These are phyloP conservation scores for Neurospora sp. DNA, from an alignment of 495 filamentous ascomycete species.

Conservation along the genomic window DNA sequence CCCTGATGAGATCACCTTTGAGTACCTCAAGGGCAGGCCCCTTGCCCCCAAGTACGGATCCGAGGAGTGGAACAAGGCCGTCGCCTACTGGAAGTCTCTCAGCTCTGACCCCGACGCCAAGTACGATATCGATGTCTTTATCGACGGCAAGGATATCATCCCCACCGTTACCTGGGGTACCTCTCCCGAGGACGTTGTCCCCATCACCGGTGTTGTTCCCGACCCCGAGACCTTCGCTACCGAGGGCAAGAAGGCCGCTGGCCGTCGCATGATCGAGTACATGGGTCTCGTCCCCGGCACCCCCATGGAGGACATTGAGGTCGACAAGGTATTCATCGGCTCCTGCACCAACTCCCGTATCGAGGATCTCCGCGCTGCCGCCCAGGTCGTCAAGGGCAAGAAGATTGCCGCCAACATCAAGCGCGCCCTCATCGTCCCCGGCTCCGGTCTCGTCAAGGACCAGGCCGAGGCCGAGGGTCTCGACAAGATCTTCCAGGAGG, in stretches of 20 bases:
- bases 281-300: constrained; percentile 86
- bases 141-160: constrained; percentile 84
- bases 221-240: constrained; percentile 77
- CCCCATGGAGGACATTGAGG: constrained; percentile 74
- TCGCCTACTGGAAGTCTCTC: constrained; percentile 80
- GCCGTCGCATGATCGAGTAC: constrained; percentile 78
- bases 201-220: constrained; percentile 84
- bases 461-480: constrained; percentile 88
- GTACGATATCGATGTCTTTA: constrained; percentile 77
- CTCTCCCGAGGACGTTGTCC: constrained; percentile 88
- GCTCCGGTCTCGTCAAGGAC: constrained; percentile 87
- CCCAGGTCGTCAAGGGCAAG: constrained; percentile 73
- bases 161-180: constrained; percentile 97
- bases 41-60: constrained; percentile 76
- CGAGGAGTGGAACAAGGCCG: constrained; percentile 81
- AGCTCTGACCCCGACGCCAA: constrained; percentile 75
- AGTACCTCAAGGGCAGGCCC: constrained; percentile 85
- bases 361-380: constrained; percentile 86
- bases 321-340: constrained; percentile 97
- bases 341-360: constrained; percentile 97
- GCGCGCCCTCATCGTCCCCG: constrained; percentile 91
- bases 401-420: constrained; percentile 82
- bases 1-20: constrained; percentile 86
- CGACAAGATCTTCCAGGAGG: constrained; percentile 81
- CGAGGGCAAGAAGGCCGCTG: constrained; percentile 65